Base-by-base conservation (phyloP, 2,329 filamentous ascomycete genomes). In the Calonectria pauciramosa region DNA sequence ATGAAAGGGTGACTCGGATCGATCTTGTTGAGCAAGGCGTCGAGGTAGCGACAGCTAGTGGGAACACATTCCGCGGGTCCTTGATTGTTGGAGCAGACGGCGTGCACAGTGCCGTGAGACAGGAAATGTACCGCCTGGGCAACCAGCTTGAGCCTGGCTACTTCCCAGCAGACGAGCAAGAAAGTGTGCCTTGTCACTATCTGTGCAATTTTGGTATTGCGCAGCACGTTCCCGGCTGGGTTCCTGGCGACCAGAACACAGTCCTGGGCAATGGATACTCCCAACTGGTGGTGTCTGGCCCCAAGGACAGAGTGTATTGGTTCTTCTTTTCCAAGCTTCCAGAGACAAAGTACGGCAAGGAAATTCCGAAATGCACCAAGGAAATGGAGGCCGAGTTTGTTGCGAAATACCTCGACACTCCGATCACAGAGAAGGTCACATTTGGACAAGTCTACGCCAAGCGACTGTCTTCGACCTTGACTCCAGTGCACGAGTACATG, bases 11-110 rank as follows among this genome's bases (percentile, higher is more conserved):
- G 30, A 41, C n/a, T 6, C 51, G 47, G 9, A 71, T 81, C 3
- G 76, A 78, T 16, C 14, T 73, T 0, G 51, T 60, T 1, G 36
- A 67, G 3, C 51, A 74, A 3, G 69, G 75, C 4, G 79, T 85
- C 6, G 71, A 74, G 0, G 86, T 86, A 0, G 75, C 59, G 2
- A 85, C 83, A 1, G 60, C 71, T 4, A 81, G 85, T 28, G 86
- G 86, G 8, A 71, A 76, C 0, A 63, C 70, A 0, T 83, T 82
- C 56, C 68, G 75, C 0, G 85, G 83, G 0, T 77, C 82, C 30
- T 73, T 87, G 1, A 76, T 87, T 7, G 77, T 87, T 6, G 85
- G 86, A 9, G 82, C 84, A 7, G 86, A 87, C 69, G 86, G 86
- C 18, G 80, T 87, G 20, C 82, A 86, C 72, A 87, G 86, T 77